Base-by-base conservation (phyloP, 2,329 filamentous ascomycete genomes). In the Didymellaceae sp. region DNA sequence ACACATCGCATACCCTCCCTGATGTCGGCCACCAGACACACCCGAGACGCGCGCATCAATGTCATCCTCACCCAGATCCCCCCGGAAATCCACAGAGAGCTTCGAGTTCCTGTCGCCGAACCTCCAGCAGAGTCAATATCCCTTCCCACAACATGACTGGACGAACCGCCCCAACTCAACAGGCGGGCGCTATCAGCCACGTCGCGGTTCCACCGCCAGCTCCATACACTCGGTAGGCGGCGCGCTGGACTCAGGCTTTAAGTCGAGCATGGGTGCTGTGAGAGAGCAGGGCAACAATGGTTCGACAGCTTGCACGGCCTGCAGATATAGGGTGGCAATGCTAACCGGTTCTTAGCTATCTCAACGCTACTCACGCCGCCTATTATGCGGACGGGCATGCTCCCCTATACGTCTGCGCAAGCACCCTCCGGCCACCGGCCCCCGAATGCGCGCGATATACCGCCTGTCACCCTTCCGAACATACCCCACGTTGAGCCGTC, bases 341-440 rank as follows among this genome's bases (percentile, higher is more conserved):
- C 60, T 67, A 57, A 67, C 41, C 90, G 89, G 18, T 16, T 14
- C 2, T 4, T 31, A 48, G 48, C 94, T 55, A 97, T 97, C 63
- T 96, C 92, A 7, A 96, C 91, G 1, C 82, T 97, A n/a, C 82
- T 97, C 4, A 90, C 96, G 67, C 88, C 91, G 21, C 90, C 93
- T 3, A 96, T 96, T 60, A 86, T 95, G 49, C 86, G 93, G 58
- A 96, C 92, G 2, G 92, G 93, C 48, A 82, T 96, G 40, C 80
- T 91, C 45, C 89, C 92, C 17, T 88, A 95, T 72, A 88, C 87
- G 1, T 80, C 86, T 2, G 85, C 88, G 2, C 84, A 89, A 1
- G 74, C 75, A 13, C 84, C 85, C n/a, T 88, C 85, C 63, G 80
- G 86, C 11, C 90, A 94, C 66, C 93, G 88, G 62, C 87, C 90